These are phyloP conservation scores for Cladophialophora exuberans DNA, from an alignment of 2,329 filamentous ascomycete genomes.

Conservation along the genomic window DNA sequence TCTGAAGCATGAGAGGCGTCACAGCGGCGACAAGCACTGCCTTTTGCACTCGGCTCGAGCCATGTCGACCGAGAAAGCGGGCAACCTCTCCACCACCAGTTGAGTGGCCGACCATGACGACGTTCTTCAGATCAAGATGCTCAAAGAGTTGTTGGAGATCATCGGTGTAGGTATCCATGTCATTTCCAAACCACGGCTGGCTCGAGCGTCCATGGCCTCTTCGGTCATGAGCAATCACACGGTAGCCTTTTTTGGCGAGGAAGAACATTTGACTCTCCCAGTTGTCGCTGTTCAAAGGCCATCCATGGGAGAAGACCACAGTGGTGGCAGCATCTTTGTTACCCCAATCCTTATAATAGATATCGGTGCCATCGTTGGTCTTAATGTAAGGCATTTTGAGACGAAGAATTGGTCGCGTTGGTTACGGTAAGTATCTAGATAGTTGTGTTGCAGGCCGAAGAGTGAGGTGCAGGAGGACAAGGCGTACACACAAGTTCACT, in stretches of 20 bases:
- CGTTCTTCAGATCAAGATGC: constrained; percentile 41
- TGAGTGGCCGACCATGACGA: constrained; percentile 45
- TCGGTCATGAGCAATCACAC: constrained; percentile 40
- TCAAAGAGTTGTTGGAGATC: constrained; percentile 44
- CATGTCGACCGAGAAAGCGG: constrained; percentile 41
- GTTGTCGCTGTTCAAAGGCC: constrained; percentile 46
- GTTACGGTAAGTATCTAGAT: background rate
- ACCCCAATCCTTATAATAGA: constrained; percentile 52
- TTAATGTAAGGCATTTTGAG: constrained; percentile 39
- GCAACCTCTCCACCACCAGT: constrained; percentile 49
- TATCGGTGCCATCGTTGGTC: constrained; percentile 42
- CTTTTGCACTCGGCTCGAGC: constrained; percentile 44
- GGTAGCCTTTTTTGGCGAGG: constrained; percentile 43
- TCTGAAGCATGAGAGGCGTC: constrained; percentile 44
- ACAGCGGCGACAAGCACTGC: constrained; percentile 45
- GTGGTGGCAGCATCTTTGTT: constrained; percentile 38
- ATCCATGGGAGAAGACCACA: constrained; percentile 46
- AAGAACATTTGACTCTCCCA: constrained; percentile 47
- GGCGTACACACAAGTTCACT: background rate
- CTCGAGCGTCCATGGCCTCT: constrained; percentile 47
- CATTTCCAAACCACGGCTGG: constrained; percentile 46
- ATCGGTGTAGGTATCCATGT: constrained; percentile 47
- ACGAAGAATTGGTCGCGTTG: background rate
- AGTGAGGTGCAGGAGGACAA: background rate
- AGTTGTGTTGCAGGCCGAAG: background rate